Base-by-base conservation (phyloP, 2,329 filamentous ascomycete species). In the Aspergillus oerlinghausenensis region DNA sequence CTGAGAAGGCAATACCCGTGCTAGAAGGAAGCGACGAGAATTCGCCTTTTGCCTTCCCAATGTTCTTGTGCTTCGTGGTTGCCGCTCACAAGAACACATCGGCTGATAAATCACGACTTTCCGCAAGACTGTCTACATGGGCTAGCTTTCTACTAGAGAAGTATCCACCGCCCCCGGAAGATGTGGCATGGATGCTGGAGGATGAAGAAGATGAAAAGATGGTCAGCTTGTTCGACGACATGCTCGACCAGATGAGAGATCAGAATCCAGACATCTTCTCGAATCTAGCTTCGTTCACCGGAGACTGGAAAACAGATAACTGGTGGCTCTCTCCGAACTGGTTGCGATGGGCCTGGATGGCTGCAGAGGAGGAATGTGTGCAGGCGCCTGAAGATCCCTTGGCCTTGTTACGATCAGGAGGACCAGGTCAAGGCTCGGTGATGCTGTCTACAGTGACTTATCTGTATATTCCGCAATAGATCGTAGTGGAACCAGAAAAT, bases 311-410 rank as follows among this genome's bases (percentile, higher is more conserved):
- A 50, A 53, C 60, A n/a, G 61, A 62, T n/a, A 64, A 63, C 51
- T 70, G 67, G 61, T 76, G 74, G 74, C 59, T 76, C 29, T 69
- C 71, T 28, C 61, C 68, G 6, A 69, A 73, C 21, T 73, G 70
- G 70, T 19, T 78, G 49, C 72, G 74, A 49, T 79, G 77, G 76
- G 72, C 73, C 25, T 77, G 74, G 70, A 70, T 72, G 57, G 67
- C 76, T 47, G 67, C 68, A 43, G 70, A 76, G 51, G 70, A 76
- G 43, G 75, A 79, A 56, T 66, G 64, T 51, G 67, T 76, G 45
- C 66, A 70, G 53, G 63, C 70, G 26, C 67, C 71, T 0, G 68
- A 70, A 50, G 66, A 75, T 52, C 72, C 74, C 26, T 56, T 76
- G 40, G 55, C 60, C 17, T 59, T 74, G 51, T 57, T 75, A 19